phyloP scores from a whole-genome alignment of 768 basidiomycete genomes.

The Hemileccinum rubropunctum region DNA sequence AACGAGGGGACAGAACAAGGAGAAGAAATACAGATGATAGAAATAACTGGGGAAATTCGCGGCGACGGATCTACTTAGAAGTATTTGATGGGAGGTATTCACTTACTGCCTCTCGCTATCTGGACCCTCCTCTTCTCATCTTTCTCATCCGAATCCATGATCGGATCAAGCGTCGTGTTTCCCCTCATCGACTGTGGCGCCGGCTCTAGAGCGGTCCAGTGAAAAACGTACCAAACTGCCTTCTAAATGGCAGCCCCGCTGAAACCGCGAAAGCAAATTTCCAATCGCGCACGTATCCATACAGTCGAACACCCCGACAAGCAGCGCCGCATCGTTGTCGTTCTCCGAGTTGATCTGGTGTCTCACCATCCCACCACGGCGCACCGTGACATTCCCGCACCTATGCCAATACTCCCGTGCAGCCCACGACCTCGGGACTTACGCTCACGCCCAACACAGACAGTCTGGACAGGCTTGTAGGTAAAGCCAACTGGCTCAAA shows the following conservation, averaged over 20 bases:
- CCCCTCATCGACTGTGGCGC: slow-evolving; percentile 6
- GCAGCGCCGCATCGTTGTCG: slow-evolving; percentile 55
- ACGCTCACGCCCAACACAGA: no score
- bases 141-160: slow-evolving; percentile 53
- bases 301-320: slow-evolving; percentile 55
- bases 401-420: neutral
- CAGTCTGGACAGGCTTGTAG: no score
- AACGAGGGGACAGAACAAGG: neutral
- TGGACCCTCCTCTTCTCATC: slow-evolving; percentile 48
- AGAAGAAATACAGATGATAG: no score
- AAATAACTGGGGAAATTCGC: neutral
- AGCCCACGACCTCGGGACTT: no score
- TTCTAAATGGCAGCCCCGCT: no score
- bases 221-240: no score
- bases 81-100: no score
- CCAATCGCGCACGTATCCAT: slow-evolving; percentile 33
- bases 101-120: no score
- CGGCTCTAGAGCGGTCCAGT: no score
- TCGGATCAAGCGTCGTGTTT: slow-evolving; percentile 41
- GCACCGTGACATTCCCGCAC: neutral
- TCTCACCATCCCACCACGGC: slow-evolving; percentile 5
- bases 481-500: no score
- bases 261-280: no score
- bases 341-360: slow-evolving; percentile 49
- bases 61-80: no score